phyloP scores from a whole-genome alignment of 164 flowering plant genomes.

The Platanus orientalis region DNA sequence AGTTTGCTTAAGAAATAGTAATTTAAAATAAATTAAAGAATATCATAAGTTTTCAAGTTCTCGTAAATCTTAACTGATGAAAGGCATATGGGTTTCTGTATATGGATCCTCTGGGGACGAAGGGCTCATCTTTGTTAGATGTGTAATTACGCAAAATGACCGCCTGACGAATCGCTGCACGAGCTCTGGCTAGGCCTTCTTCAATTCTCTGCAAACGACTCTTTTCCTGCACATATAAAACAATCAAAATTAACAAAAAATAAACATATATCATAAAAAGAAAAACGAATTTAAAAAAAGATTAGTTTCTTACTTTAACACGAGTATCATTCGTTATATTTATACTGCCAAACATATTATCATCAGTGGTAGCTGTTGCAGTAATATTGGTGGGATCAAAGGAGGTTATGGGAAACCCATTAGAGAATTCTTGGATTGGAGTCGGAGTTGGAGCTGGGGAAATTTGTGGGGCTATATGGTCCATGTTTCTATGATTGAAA shows the following conservation, averaged over 20 bases:
- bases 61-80: constrained; percentile 54
- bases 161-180: constrained; percentile 44
- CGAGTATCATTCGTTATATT: too few relatives aligned
- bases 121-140: constrained; percentile 24
- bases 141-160: constrained; percentile 20
- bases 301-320: constrained; percentile 6
- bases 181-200: constrained; percentile 37
- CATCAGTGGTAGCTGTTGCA: too few relatives aligned
- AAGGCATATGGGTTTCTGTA: constrained; percentile 52
- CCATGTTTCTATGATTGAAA: not conserved
- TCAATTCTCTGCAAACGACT: constrained; percentile 34
- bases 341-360: too few relatives aligned
- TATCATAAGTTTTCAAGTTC: not conserved
- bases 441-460: not conserved
- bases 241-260: not conserved
- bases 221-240: constrained; percentile 14
- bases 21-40: not conserved
- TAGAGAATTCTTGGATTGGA: not conserved
- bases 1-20: too few relatives aligned
- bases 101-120: constrained; percentile 42
- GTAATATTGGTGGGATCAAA: not conserved
- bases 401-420: not conserved
- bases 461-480: not conserved
- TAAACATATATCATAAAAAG: not conserved
- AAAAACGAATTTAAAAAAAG: not conserved